Conservation (phyloP, 305 asterid genomes). For the Petunia hybrid region DNA sequence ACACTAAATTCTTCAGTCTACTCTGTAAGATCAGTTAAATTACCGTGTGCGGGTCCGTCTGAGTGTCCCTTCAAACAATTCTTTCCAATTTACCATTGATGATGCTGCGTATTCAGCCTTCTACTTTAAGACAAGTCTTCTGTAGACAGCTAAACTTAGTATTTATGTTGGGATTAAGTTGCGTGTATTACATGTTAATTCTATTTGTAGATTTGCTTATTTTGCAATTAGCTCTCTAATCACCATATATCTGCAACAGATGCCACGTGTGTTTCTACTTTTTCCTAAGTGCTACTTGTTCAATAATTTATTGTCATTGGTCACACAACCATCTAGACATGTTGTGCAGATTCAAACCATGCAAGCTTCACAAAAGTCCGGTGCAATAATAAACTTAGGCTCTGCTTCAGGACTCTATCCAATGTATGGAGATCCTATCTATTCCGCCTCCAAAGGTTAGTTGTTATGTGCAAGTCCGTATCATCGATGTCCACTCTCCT, state of each 20-base stretch:
- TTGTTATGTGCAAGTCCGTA: conserved; percentile 32
- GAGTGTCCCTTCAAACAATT: no score
- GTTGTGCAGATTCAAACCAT: conserved; percentile 71
- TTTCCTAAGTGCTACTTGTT: not conserved
- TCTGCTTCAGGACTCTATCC: conserved; percentile 97
- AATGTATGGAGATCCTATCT: conserved; percentile 74
- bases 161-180: not conserved
- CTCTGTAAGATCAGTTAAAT: no score
- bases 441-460: conserved; percentile 90
- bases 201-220: not conserved
- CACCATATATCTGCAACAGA: conserved; percentile 1
- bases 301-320: not conserved
- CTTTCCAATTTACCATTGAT: no score
- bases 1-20: no score
- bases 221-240: not conserved
- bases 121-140: no score
- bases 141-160: no score
- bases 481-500: conserved; percentile 4
- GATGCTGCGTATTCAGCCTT: no score
- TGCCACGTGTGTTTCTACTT: not conserved
- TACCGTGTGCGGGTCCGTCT: no score
- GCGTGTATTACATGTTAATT: not conserved
- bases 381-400: conserved; percentile 79
- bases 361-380: conserved; percentile 71
- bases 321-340: conserved; percentile 36